Evolutionary conservation across 202 grass and related monocot species (phyloP).

Genomic region (Setaria viridis): DNA sequence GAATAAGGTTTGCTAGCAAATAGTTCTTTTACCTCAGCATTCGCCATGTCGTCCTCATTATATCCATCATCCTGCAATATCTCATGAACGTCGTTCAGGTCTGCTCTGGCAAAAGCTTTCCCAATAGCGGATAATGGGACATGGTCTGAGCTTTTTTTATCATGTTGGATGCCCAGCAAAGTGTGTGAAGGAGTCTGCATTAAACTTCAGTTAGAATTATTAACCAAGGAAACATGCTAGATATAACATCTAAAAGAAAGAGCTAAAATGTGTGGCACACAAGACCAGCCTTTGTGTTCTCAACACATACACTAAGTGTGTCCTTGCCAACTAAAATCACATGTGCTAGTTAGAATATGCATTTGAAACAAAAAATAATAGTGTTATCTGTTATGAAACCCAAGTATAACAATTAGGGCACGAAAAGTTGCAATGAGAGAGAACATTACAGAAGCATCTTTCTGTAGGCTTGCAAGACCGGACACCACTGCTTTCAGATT

Average conservation of each 20-base stretch:
- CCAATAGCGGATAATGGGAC: constrained; percentile 55
- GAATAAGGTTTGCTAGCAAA: constrained; percentile 16
- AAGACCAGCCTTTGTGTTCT: constrained; percentile 23
- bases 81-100: constrained; percentile 61
- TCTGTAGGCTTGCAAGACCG: constrained; percentile 77
- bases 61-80: constrained; percentile 70
- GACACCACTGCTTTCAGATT: constrained; percentile 78
- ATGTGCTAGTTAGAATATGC: constrained; percentile 17
- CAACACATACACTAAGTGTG: constrained; percentile 13
- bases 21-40: constrained; percentile 62
- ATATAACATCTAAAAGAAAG: constrained; percentile 4
- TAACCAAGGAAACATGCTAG: not conserved
- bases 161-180: constrained; percentile 61
- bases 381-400: constrained; percentile 28
- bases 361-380: constrained; percentile 31
- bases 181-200: constrained; percentile 64
- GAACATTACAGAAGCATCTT: constrained; percentile 76
- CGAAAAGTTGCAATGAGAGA: constrained; percentile 24
- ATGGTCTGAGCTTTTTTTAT: constrained; percentile 47
- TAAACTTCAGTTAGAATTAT: constrained; percentile 39
- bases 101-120: constrained; percentile 69
- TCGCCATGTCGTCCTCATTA: constrained; percentile 59
- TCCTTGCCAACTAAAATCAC: not conserved
- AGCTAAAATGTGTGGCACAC: constrained; percentile 16
- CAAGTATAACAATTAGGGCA: constrained; percentile 9